A percentile compares a stretch with the other conserved stretches of the same genome.
phyloP scores from a whole-genome alignment of 2,329 filamentous ascomycete genomes.

The Xylariales sp. region DNA sequence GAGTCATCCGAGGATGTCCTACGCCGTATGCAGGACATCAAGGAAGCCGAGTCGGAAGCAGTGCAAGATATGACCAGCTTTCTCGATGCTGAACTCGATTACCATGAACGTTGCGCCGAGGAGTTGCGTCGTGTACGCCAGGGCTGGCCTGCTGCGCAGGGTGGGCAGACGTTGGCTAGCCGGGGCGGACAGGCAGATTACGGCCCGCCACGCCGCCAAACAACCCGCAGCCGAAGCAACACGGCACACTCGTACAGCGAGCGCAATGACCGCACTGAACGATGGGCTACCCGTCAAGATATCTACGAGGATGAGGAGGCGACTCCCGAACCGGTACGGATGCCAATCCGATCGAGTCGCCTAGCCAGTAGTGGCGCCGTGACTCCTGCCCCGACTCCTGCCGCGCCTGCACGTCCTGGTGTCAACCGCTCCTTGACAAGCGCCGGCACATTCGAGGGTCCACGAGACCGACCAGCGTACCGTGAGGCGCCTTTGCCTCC shows the following conservation, averaged over 20 bases:
- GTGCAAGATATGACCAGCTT: constrained; percentile 75
- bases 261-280: constrained; percentile 32
- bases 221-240: constrained; percentile 40
- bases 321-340: constrained; percentile 34
- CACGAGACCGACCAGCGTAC: constrained; percentile 17
- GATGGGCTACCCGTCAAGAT: constrained; percentile 25
- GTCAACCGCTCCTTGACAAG: constrained; percentile 23
- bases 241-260: constrained; percentile 40
- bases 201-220: constrained; percentile 17
- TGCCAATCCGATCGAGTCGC: constrained; percentile 38
- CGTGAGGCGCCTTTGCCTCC: constrained; percentile 25
- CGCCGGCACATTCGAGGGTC: constrained; percentile 15
- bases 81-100: constrained; percentile 82
- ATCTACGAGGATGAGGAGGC: constrained; percentile 30
- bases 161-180: constrained; percentile 5
- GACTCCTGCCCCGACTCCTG: constrained; percentile 18
- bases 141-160: constrained; percentile 34
- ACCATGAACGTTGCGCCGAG: constrained; percentile 86
- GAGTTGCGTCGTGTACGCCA: constrained; percentile 59
- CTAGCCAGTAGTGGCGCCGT: constrained; percentile 18
- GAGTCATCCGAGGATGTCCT: constrained; percentile 90
- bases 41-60: constrained; percentile 82
- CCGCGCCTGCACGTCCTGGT: constrained; percentile 19
- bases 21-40: constrained; percentile 92
- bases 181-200: constrained; percentile 20